Base-by-base conservation (phyloP, 228 moss, liverwort and hornwort species). In the Sphagnum magellanicum region DNA sequence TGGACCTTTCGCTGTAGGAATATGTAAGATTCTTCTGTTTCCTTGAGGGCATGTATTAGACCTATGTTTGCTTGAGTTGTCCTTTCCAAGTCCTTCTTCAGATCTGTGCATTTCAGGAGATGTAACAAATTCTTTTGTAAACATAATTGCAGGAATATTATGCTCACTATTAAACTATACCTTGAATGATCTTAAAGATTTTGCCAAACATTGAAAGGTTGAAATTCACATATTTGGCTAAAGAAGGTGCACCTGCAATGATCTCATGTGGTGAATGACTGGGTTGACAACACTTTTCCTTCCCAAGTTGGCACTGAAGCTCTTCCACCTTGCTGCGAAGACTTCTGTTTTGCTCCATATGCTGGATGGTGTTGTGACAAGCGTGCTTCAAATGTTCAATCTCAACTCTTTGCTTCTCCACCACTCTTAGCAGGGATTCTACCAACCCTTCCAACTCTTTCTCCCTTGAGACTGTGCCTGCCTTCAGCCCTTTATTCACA, bases 361-460 rank as follows among this genome's bases (percentile, higher is more conserved):
- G 78, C 55, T 81, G 79, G 17, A 91, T 77, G 0, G 81, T 79
- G 65, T 91, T 79, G 69, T 72, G 50, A 60, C 91, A 91, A 61
- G 79, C 64, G 69, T 74, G 14, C 51, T 81, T 80, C 5, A 89
- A 70, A 32, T 65, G 66, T 12, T 76, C 70, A 51, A 85, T 70
- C 68, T 91, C 84, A 3, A 68, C 0, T 48, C 70, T 55, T n/a
- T 89, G 66, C 49, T 78, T 84, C 68, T 91, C 91, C 52, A 91
- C 70, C n/a, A 91, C 68, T 63, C 88, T 83, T 63, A 89, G 71
- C 0, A 91, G 77, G 4, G 81, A 84, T 75, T 91, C 86, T 61
- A 88, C 78, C 51, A 91, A 60, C 59, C 64, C 63, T 59, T 94
- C 87, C 17, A 94, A 53, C 74, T 89, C 75, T 70, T 81, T 87